Base-by-base conservation (phyloP, 2,329 filamentous ascomycete species). In the Monosporascus cannonballus region DNA sequence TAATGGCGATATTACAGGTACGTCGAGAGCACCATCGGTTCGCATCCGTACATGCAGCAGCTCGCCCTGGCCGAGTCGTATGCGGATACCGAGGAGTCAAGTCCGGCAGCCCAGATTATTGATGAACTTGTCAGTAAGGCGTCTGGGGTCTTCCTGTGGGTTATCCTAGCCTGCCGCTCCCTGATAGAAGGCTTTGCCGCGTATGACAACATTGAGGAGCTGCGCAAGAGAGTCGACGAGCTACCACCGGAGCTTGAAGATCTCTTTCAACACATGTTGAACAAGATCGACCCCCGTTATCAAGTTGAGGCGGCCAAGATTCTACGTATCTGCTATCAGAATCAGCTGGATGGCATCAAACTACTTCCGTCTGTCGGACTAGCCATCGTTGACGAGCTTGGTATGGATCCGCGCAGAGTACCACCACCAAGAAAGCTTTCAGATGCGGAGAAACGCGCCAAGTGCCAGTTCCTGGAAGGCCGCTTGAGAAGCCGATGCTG, bases 61-160 rank as follows among this genome's bases (percentile, higher is more conserved):
- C 48, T 57, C 15, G 30, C 15, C n/a, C n/a, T n/a, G n/a, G n/a
- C n/a, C n/a, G n/a, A n/a, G n/a, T n/a, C n/a, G n/a, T n/a, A n/a
- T n/a, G n/a, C n/a, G n/a, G n/a, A n/a, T n/a, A n/a, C n/a, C n/a
- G n/a, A n/a, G n/a, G n/a, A n/a, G n/a, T n/a, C n/a, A n/a, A n/a
- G 4, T 2, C 1, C 20, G 47, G 11, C 20, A 54, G 2, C 30
- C 51, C 0, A 15, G 2, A 52, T 61, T 3, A 48, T 57, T 11
- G 24, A 51, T 8, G 50, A 56, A 8, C 25, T 61, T 3, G 22
- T 51, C 2, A 18, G 47, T 0, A 58, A 56, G 7, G 39, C 60
- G 11, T 51, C 52, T 2, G 58, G 60, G 4, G 58, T 62, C 6
- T 61, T 62, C 36, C 45, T 61, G 27, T 49, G 27, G 47, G 37